Conservation (phyloP, 2,329 filamentous ascomycete genomes). For the Pseudopyricularia javanii region DNA sequence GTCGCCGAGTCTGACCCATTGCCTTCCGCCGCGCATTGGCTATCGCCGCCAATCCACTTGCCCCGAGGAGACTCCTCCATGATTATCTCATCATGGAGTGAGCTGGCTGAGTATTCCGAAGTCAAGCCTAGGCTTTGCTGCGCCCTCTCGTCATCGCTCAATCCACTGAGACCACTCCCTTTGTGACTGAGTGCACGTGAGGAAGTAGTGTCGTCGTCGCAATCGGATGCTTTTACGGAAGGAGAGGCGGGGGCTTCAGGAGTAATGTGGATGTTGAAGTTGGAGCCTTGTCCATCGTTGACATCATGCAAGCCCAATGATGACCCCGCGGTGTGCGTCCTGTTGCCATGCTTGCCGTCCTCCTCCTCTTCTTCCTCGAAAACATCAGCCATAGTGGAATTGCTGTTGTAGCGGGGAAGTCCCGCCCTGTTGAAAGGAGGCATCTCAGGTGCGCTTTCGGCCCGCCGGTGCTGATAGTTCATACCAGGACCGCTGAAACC, state of each 20-base stretch:
- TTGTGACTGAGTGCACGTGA: conserved; percentile 24
- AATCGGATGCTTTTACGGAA: conserved; percentile 2
- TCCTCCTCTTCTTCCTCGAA: conserved; percentile 76
- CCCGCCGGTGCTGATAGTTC: conserved; percentile 63
- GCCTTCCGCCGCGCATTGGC: conserved; percentile 11
- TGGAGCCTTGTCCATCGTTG: conserved; percentile 4
- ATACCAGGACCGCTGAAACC: conserved; percentile 57
- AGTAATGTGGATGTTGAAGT: conserved; percentile 11
- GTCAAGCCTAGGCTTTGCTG: conserved; percentile 26
- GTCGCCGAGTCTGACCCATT: conserved; percentile 27
- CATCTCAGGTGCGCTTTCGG: conserved; percentile 71
- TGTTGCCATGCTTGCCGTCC: conserved; percentile 17
- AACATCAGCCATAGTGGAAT: conserved; percentile 71
- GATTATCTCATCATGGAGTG: conserved; percentile 39
- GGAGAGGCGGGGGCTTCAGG: conserved; percentile 2
- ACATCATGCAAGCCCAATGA: background rate
- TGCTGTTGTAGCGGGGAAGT: conserved; percentile 51
- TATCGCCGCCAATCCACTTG: conserved; percentile 12
- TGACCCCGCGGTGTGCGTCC: background rate
- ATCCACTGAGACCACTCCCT: conserved; percentile 31
- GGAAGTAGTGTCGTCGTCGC: conserved; percentile 8
- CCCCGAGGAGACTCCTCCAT: conserved; percentile 29
- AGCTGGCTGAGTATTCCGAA: conserved; percentile 34
- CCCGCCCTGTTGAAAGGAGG: conserved; percentile 59
- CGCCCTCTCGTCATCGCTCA: conserved; percentile 27